phyloP scores from a whole-genome alignment of 345 rosid species.

The Noccaea bulbosa region DNA sequence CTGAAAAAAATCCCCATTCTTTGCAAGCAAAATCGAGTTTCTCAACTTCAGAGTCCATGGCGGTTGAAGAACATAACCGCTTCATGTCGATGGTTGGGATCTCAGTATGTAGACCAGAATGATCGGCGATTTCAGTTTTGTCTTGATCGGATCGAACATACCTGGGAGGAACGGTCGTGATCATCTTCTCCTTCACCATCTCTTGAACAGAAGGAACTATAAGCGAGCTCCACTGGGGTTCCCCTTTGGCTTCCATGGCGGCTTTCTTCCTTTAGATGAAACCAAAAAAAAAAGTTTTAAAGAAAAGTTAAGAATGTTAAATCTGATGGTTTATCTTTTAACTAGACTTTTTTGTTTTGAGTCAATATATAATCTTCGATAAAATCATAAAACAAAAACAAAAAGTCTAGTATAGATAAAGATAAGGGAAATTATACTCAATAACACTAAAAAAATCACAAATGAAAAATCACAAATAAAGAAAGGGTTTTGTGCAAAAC shows the following conservation, averaged over 20 bases:
- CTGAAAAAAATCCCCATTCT: conserved; percentile 73
- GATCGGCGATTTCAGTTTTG: conserved; percentile 7
- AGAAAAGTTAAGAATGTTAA: too few relatives aligned
- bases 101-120: neutral
- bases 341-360: too few relatives aligned
- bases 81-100: conserved; percentile 42
- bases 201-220: conserved; percentile 42
- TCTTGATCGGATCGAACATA: conserved; percentile 28
- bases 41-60: conserved; percentile 36
- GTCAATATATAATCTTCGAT: too few relatives aligned
- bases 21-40: conserved; percentile 60
- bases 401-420: too few relatives aligned
- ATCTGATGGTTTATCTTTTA: too few relatives aligned
- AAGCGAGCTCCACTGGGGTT: conserved; percentile 31
- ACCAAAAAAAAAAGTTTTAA: too few relatives aligned
- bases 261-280: neutral
- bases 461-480: too few relatives aligned
- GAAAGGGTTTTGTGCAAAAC: too few relatives aligned
- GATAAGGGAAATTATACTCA: too few relatives aligned
- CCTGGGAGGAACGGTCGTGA: conserved; percentile 38
- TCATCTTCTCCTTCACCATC: conserved; percentile 35
- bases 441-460: too few relatives aligned
- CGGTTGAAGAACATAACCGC: conserved; percentile 18
- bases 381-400: too few relatives aligned
- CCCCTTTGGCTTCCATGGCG: conserved; percentile 34